Evolutionary conservation across 129 eudicot species (phyloP).

Genomic region (Tagetes erecta): DNA sequence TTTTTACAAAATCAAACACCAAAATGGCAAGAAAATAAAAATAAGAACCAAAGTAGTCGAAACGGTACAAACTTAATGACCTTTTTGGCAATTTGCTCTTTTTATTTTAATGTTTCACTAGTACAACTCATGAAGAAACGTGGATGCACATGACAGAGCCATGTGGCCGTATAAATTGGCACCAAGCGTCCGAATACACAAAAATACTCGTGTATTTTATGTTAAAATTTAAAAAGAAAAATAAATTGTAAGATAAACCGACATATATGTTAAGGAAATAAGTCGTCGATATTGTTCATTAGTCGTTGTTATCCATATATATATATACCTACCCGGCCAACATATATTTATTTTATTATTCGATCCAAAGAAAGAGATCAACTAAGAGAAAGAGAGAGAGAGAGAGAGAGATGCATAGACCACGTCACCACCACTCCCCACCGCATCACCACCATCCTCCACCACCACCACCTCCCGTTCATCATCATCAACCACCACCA

Average conservation of each 20-base stretch:
- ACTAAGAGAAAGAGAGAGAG: background rate
- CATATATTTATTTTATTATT: too few species aligned
- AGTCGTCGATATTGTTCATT: background rate
- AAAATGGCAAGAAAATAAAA: too few species aligned
- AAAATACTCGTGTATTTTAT: background rate
- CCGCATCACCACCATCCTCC: conserved; percentile 23
- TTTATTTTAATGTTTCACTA: too few species aligned
- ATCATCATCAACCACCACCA: conserved; percentile 30
- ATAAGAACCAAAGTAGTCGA: too few species aligned
- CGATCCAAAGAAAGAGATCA: too few species aligned
- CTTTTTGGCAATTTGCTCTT: too few species aligned
- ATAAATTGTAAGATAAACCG: conserved; percentile 12
- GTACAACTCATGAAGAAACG: background rate
- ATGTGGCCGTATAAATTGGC: background rate
- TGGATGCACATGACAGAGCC: background rate
- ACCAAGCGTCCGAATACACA: background rate
- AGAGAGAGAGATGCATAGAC: conserved; percentile 29
- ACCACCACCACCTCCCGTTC: conserved; percentile 14
- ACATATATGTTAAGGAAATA: conserved; percentile 17
- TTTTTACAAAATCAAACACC: too few species aligned
- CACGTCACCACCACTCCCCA: conserved; percentile 17
- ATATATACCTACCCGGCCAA: background rate
- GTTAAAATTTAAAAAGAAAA: too few species aligned
- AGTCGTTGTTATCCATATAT: background rate
- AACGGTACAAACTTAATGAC: too few species aligned